Base-by-base conservation (phyloP, 2,329 filamentous ascomycete genomes). In the Arthrobotrys sinensis region DNA sequence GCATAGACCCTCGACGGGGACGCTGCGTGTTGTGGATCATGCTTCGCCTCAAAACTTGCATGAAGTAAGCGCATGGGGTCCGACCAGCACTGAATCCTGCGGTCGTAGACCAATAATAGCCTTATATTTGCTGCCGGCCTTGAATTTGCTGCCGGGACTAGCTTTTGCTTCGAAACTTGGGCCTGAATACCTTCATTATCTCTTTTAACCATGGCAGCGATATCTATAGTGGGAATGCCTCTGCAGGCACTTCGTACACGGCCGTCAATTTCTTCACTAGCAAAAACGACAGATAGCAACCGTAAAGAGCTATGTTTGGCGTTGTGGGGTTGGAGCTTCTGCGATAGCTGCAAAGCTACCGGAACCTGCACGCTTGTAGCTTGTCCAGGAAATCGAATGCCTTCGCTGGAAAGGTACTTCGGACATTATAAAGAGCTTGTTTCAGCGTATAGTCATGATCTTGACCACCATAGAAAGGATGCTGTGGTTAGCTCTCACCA, bases 321-420 rank as follows among this genome's bases (percentile, higher is more conserved):
- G 11, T 46, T 82, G 3, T 82, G 81, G 81, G 76, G 68, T 12
- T 81, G 81, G 80, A 34, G 32, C 0, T 40, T 79, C 14, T 81
- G 81, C 60, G 36, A 43, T 21, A 62, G 67, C 14, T 81, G 81
- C 46, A 46, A 53, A 24, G 32, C 12, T 55, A 50, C 67, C 14
- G 63, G 72, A 28, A 45, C 24, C 36, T 81, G 81, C 46, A 38
- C 21, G 2, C 60, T 62, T 8, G 38, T 53, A 24, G 50, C 19
- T 11, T 81, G 81, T 53, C 79, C 80, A 6, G 68, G 63, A 40
- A 62, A 48, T 7, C 78, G 81, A 24, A 70, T 80, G 16, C 80
- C 57, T 53, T 68, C 68, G 16, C 66, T 82, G 4, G 50, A 46
- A 34, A 75, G 76, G 43, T 82, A 80, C 67, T 82, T 82, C 60